Conservation (phyloP, 768 basidiomycete genomes). For the Termitomyces sp. region DNA sequence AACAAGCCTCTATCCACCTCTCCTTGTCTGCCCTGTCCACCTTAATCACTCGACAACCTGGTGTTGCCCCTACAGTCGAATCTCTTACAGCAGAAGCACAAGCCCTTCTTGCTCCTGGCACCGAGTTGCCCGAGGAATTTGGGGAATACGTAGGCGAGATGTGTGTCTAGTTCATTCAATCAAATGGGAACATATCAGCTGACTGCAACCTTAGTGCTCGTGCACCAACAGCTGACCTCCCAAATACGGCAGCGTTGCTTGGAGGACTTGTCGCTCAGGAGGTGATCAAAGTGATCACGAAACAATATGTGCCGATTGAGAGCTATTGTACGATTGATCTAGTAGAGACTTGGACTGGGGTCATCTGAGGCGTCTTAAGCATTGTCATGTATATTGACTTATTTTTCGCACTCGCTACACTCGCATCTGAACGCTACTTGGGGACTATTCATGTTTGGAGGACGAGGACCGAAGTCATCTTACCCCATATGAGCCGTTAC, state of each 20-base stretch:
- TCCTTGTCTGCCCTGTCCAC: slow-evolving; percentile 59
- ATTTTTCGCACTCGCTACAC: background rate
- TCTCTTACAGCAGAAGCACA: slow-evolving; percentile 48
- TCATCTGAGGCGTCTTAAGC: slow-evolving; percentile 25
- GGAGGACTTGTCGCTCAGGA: slow-evolving; percentile 96
- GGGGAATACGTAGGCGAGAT: slow-evolving; percentile 68
- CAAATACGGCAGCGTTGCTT: slow-evolving; percentile 89
- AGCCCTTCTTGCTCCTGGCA: slow-evolving; percentile 41
- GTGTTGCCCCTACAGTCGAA: slow-evolving; percentile 39
- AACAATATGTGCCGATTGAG: slow-evolving; percentile 89
- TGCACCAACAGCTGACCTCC: slow-evolving; percentile 78
- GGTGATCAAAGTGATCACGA: slow-evolving; percentile 94
- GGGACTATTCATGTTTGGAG: background rate
- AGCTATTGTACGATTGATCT: slow-evolving; percentile 85
- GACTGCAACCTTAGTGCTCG: slow-evolving; percentile 51
- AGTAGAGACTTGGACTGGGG: slow-evolving; percentile 72
- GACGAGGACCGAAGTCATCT: background rate
- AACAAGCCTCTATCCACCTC: slow-evolving; percentile 64
- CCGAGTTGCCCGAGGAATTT: slow-evolving; percentile 50
- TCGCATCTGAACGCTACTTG: background rate
- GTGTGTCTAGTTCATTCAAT: slow-evolving; percentile 39
- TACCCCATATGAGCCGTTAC: background rate
- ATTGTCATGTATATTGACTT: background rate
- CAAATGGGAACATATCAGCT: slow-evolving; percentile 3
- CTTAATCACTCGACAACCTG: slow-evolving; percentile 22